Percentiles rank a stretch among this genome's conserved stretches.
These are phyloP conservation scores for Monosporascus cannonballus DNA, from an alignment of 2,329 filamentous ascomycete genomes.

Conservation along the genomic window DNA sequence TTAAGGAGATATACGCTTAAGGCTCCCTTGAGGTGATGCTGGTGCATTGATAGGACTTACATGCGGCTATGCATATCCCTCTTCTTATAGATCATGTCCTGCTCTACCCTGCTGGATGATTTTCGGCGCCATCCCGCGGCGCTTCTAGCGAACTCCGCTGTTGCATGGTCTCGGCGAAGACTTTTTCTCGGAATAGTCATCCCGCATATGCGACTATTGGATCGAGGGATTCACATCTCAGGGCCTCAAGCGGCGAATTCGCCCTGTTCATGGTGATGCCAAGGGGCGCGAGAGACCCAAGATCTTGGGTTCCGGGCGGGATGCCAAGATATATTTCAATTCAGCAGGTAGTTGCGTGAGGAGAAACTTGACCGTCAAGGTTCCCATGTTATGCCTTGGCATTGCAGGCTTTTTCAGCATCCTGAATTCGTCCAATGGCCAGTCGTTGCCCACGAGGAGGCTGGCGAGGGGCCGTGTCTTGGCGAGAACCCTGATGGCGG, in stretches of 20 bases:
- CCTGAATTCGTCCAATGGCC: neutral
- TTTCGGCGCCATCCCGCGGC: neutral
- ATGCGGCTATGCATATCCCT: neutral
- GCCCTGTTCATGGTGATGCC: neutral
- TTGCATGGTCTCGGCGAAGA: neutral
- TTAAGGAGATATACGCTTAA: neutral
- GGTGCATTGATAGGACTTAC: neutral
- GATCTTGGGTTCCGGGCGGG: neutral
- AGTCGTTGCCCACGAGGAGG: neutral
- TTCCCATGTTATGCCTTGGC: neutral
- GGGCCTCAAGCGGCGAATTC: neutral
- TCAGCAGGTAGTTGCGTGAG: neutral
- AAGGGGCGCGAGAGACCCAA: neutral
- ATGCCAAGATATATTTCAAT: neutral
- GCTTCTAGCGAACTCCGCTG: neutral
- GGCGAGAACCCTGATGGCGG: slow-evolving; percentile 2
- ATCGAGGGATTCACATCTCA: neutral
- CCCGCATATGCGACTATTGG: neutral
- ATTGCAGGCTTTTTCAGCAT: neutral
- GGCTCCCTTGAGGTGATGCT: neutral
- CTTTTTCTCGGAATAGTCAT: neutral
- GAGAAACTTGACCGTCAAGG: slow-evolving; percentile 2
- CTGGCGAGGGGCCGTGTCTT: neutral
- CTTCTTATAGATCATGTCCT: neutral
- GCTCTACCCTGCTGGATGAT: neutral